Evolutionary conservation across 441 rosid genomes (phyloP).

Genomic region (Croton laevigatus): DNA sequence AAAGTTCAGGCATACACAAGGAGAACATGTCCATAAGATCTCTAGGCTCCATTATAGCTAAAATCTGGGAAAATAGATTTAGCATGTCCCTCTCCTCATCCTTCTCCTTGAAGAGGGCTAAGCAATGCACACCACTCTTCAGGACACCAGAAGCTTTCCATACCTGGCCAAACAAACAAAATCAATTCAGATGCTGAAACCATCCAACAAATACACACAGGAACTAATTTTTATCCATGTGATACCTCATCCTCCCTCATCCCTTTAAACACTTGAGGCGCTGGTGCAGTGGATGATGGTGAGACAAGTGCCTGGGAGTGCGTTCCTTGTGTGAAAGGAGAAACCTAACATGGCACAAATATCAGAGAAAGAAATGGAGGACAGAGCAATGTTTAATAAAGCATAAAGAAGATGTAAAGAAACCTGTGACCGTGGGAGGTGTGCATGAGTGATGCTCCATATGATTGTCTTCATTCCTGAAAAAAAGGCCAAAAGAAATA

Average conservation of each 20-base stretch:
- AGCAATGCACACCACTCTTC: slow-evolving; percentile 93
- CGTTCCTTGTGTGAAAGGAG: slow-evolving; percentile 56
- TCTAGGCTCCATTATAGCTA: slow-evolving; percentile 95
- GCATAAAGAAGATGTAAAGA: slow-evolving; percentile 7
- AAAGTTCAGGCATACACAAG: slow-evolving; percentile 93
- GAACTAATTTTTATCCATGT: not conserved
- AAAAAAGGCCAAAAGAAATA: slow-evolving; percentile 20
- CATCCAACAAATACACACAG: slow-evolving; percentile 14
- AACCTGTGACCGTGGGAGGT: slow-evolving; percentile 92
- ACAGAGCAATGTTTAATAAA: slow-evolving; percentile 17
- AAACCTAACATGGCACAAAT: slow-evolving; percentile 38
- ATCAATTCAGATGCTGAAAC: slow-evolving; percentile 33
- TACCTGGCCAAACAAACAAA: slow-evolving; percentile 43
- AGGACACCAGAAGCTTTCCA: slow-evolving; percentile 96
- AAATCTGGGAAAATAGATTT: slow-evolving; percentile 78
- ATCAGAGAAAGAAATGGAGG: slow-evolving; percentile 22
- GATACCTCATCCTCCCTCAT: slow-evolving; percentile 97
- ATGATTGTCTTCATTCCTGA: slow-evolving; percentile 98
- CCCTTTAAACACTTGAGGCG: slow-evolving; percentile 80
- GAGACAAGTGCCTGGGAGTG: slow-evolving; percentile 70
- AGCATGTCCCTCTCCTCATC: slow-evolving; percentile 98
- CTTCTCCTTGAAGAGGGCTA: slow-evolving; percentile 96
- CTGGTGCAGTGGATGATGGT: slow-evolving; percentile 51
- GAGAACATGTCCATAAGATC: slow-evolving; percentile 99
- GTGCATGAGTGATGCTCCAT: slow-evolving; percentile 99